Evolutionary conservation across 1,284 basidiomycete genomes (phyloP), one percentile per base, ranked within the genome.

Genomic region (Pseudozyma tsukubaensis): DNA sequence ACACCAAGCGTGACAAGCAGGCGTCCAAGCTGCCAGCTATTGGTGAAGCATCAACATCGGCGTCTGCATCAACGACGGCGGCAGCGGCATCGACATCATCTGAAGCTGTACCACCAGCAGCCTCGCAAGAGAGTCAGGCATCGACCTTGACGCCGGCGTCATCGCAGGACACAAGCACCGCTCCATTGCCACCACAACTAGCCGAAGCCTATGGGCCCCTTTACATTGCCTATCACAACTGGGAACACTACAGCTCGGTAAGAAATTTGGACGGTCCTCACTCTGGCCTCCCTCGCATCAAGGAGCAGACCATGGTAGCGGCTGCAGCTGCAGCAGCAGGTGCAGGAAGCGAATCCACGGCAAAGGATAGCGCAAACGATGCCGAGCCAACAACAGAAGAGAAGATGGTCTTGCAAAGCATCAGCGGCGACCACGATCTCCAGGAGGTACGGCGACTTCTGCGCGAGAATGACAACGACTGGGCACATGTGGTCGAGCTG

Each of bases 161-260:
- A 9, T 60, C 56, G 6, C 61, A 53, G 49, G 53, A 44, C 10
- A 34, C 35, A 35, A n/a, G n/a, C n/a, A 35, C 40, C 24, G 43
- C 47, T 11, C n/a, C 45, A 13, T 9, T 50, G 19, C n/a, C 45
- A 2, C 7, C 39, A 13, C 43, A 47, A 16, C 59, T 42, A 3
- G 64, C 72, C 29, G 82, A 83, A 50, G 74, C 78, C 10, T 77
- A 72, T 36, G 82, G 82, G 1, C 79, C 82, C 4, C 67, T 83
- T 16, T 79, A 80, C 65, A 72, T 83, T 50, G 82, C 82, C 36
- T 94, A 94, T 82, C 92, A 94, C 81, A 92, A 93, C 78, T 94
- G 92, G 92, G 92, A 95, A 81, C 94, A 95, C 84, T 95, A 94
- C 82, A 94, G 92, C n/a, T 93, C 92, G 19, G 91, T 95, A 55